A percentile compares a stretch with the other conserved stretches of the same genome.
Conservation (phyloP, 768 basidiomycete genomes). For the Russula griseocarnosa region DNA sequence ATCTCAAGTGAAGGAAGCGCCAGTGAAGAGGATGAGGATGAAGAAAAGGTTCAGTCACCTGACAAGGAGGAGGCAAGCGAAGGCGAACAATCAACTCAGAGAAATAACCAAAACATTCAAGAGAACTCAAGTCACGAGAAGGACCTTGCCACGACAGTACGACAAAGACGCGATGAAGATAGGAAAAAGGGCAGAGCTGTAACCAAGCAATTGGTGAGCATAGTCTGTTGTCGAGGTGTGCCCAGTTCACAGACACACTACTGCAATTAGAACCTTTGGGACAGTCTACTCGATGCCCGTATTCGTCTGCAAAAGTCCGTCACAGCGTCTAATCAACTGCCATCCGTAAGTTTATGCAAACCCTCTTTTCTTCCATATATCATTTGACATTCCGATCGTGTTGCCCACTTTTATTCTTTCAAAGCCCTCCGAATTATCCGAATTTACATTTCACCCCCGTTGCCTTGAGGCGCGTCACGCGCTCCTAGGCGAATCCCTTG, state of each 20-base stretch:
- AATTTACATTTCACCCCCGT: slow-evolving; percentile 34
- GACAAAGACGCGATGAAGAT: slow-evolving; percentile 62
- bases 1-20: slow-evolving; percentile 9
- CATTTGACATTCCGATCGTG: slow-evolving; percentile 30
- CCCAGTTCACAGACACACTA: not conserved
- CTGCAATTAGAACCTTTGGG: slow-evolving; percentile 67
- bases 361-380: not conserved
- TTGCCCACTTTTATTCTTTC: slow-evolving; percentile 31
- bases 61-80: slow-evolving; percentile 29
- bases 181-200: slow-evolving; percentile 80
- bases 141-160: slow-evolving; percentile 51
- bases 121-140: slow-evolving; percentile 32
- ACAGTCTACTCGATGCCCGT: slow-evolving; percentile 81
- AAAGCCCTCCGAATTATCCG: slow-evolving; percentile 37
- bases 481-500: slow-evolving; percentile 57
- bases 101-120: not conserved
- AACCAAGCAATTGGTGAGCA: slow-evolving; percentile 72
- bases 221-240: not conserved
- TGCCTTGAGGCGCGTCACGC: slow-evolving; percentile 46
- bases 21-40: slow-evolving; percentile 19
- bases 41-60: slow-evolving; percentile 29
- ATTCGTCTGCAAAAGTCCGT: slow-evolving; percentile 87
- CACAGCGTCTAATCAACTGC: slow-evolving; percentile 59
- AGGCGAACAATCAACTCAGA: slow-evolving; percentile 19
- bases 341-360: slow-evolving; percentile 45